These are phyloP conservation scores for Gossypium stocksii DNA, from an alignment of 345 rosid species.

Conservation along the genomic window DNA sequence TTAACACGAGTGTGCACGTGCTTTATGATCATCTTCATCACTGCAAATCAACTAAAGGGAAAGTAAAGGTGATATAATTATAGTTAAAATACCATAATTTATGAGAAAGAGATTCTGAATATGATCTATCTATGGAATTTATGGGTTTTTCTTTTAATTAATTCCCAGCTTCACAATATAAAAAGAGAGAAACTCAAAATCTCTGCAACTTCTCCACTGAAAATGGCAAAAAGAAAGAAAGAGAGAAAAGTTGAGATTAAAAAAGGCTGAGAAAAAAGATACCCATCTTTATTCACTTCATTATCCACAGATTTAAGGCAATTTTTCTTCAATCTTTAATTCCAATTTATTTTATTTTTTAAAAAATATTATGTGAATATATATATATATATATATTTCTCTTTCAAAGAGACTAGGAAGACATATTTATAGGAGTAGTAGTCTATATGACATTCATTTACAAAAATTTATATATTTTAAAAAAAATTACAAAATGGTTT, in stretches of 20 bases:
- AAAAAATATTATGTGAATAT: background rate
- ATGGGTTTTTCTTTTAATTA: background rate
- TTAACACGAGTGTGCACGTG: conserved; percentile 72
- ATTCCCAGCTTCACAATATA: background rate
- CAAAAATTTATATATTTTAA: background rate
- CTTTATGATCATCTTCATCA: conserved; percentile 54
- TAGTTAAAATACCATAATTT: background rate
- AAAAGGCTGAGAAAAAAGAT: conserved; percentile 41
- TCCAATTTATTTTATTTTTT: background rate
- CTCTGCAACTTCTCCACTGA: conserved; percentile 59
- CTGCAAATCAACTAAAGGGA: conserved; percentile 28
- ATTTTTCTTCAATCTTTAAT: background rate
- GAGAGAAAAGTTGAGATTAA: conserved; percentile 16
- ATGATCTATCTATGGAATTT: background rate
- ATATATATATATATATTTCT: background rate
- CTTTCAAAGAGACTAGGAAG: background rate
- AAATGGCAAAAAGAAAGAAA: conserved; percentile 31
- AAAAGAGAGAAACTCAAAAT: conserved; percentile 25
- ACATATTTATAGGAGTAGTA: background rate
- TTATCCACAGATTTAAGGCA: conserved; percentile 31
- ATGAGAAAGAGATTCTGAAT: conserved; percentile 8
- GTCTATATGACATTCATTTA: no score
- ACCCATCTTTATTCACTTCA: conserved; percentile 40
- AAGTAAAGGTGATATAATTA: conserved; percentile 9
- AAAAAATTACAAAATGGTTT: background rate